These are phyloP conservation scores for Alliaria petiolata DNA, from an alignment of 345 rosid species.

Conservation along the genomic window DNA sequence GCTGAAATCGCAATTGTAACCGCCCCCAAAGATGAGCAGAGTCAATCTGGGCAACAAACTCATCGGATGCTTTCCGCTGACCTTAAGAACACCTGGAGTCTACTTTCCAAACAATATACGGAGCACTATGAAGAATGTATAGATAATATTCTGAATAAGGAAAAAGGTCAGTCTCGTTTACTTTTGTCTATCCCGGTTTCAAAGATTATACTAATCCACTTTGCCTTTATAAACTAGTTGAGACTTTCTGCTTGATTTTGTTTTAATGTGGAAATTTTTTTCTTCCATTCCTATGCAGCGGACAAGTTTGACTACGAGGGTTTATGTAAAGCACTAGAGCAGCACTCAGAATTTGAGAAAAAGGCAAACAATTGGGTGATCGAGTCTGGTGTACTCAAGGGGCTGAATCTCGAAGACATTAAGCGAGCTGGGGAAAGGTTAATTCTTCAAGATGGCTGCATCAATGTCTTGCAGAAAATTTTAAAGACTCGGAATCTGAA, in stretches of 20 bases:
- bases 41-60: constrained; percentile 47
- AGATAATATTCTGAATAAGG: constrained; percentile 63
- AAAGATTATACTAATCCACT: neutral
- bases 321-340: constrained; percentile 61
- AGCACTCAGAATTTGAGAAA: constrained; percentile 77
- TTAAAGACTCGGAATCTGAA: constrained; percentile 48
- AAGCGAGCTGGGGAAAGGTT: constrained; percentile 86
- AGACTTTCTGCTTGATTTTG: too few relatives aligned
- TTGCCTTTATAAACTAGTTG: neutral
- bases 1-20: constrained; percentile 93
- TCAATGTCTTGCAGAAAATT: constrained; percentile 60
- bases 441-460: constrained; percentile 92
- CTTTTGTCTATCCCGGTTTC: neutral
- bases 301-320: constrained; percentile 63
- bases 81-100: constrained; percentile 70
- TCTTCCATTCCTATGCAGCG: constrained; percentile 37
- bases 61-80: constrained; percentile 76
- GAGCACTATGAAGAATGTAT: constrained; percentile 91
- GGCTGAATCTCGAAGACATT: constrained; percentile 81
- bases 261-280: neutral
- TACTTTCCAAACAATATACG: constrained; percentile 70
- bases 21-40: constrained; percentile 74
- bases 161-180: constrained; percentile 47
- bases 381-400: constrained; percentile 82
- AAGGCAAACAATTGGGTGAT: constrained; percentile 80